phyloP scores from a whole-genome alignment of 2,329 filamentous ascomycete species.

The Paecilomyces sp. region DNA sequence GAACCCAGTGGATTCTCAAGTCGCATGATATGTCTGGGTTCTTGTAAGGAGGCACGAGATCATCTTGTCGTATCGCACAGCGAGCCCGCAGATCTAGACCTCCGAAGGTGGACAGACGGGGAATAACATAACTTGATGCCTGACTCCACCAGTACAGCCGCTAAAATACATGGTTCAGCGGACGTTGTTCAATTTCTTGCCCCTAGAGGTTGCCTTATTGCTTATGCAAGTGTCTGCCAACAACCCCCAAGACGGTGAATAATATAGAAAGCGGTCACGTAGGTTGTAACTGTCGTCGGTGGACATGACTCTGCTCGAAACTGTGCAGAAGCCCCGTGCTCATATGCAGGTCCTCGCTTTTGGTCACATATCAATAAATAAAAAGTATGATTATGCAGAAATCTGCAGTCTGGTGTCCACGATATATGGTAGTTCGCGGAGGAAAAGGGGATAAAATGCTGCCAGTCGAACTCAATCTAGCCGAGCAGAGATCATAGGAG shows the following conservation, averaged over 20 bases:
- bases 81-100: background rate
- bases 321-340: background rate
- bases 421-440: background rate
- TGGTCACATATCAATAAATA: background rate
- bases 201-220: background rate
- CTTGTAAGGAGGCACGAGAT: background rate
- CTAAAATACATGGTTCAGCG: background rate
- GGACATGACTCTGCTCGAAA: background rate
- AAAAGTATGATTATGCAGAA: background rate
- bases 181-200: background rate
- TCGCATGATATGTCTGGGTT: background rate
- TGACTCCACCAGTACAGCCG: background rate
- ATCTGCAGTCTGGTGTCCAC: background rate
- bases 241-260: background rate
- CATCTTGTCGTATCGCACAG: background rate
- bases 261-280: background rate
- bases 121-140: background rate
- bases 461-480: background rate
- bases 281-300: background rate
- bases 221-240: background rate
- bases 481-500: background rate
- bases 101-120: background rate
- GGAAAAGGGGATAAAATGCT: background rate
- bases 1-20: background rate
- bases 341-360: background rate